These are phyloP conservation scores for Metschnikowia baotianmanensis DNA, from an alignment of 805 yeast species.

Conservation along the genomic window DNA sequence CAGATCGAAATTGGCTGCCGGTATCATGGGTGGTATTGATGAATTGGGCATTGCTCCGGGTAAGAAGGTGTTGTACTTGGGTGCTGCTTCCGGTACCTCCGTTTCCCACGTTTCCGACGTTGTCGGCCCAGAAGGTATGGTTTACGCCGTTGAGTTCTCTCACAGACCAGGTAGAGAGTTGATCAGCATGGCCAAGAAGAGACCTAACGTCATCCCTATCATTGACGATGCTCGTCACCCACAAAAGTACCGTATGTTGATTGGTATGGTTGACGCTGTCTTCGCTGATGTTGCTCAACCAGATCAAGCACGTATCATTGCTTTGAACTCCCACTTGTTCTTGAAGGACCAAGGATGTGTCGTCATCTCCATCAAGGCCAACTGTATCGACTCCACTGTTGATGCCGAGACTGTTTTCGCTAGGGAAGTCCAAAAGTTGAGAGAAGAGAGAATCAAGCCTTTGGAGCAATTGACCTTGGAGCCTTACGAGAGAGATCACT, in stretches of 20 bases:
- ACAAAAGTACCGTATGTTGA: slow-evolving; percentile 98
- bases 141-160: slow-evolving; percentile 98
- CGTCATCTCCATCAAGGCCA: slow-evolving; percentile 97
- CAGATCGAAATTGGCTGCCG: slow-evolving; percentile 99
- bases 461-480: slow-evolving; percentile 97
- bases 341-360: slow-evolving; percentile 98
- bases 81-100: slow-evolving; percentile 99
- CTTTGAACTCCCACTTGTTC: slow-evolving; percentile 96
- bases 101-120: slow-evolving; percentile 98
- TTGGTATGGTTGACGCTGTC: slow-evolving; percentile 98
- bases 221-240: slow-evolving; percentile 99
- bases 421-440: slow-evolving; percentile 97
- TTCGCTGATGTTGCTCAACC: slow-evolving; percentile 99
- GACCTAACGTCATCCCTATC: slow-evolving; percentile 98
- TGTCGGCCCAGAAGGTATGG: slow-evolving; percentile 99
- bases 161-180: slow-evolving; percentile 99
- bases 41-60: slow-evolving; percentile 98
- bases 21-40: slow-evolving; percentile 99
- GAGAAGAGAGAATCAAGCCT: slow-evolving; percentile 99
- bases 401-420: slow-evolving; percentile 99
- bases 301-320: slow-evolving; percentile 99
- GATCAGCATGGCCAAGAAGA: slow-evolving; percentile 99
- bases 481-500: slow-evolving; percentile 99
- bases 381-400: slow-evolving; percentile 99
- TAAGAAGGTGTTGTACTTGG: slow-evolving; percentile 92